Conservation (phyloP, 2,329 filamentous ascomycete genomes). For the Ascochyta rabiei region DNA sequence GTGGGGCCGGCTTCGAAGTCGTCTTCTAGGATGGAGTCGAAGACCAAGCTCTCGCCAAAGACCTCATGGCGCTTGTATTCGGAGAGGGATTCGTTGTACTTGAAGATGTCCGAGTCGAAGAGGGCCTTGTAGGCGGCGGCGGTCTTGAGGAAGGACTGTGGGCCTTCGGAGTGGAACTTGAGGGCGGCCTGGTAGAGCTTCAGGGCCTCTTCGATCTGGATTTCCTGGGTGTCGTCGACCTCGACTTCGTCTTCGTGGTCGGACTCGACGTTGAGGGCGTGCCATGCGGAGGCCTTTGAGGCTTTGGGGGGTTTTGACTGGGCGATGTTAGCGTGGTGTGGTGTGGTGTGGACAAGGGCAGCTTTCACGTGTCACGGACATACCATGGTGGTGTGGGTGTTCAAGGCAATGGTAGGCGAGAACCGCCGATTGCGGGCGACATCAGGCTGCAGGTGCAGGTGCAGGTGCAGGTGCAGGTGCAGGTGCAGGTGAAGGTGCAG, state of each 20-base stretch:
- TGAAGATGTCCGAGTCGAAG: slow-evolving; percentile 92
- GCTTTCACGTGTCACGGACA: slow-evolving; percentile 5
- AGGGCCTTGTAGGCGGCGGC: slow-evolving; percentile 80
- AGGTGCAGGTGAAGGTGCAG: no score
- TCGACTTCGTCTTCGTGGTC: slow-evolving; percentile 91
- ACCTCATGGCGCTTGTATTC: slow-evolving; percentile 77
- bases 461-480: no score
- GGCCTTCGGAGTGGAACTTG: slow-evolving; percentile 88
- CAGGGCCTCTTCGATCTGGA: slow-evolving; percentile 95
- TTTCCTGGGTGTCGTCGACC: slow-evolving; percentile 91
- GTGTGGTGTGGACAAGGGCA: no score
- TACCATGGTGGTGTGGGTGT: slow-evolving; percentile 9
- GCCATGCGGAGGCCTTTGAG: slow-evolving; percentile 62
- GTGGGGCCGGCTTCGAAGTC: slow-evolving; percentile 49
- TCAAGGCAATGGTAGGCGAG: slow-evolving; percentile 1
- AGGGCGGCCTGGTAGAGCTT: slow-evolving; percentile 92
- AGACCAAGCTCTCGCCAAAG: slow-evolving; percentile 53
- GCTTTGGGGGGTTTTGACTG: slow-evolving; percentile 41
- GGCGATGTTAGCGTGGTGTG: slow-evolving; percentile 10
- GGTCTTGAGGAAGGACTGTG: slow-evolving; percentile 75
- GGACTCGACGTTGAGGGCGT: slow-evolving; percentile 90
- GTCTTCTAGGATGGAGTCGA: slow-evolving; percentile 49
- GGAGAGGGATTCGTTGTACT: slow-evolving; percentile 83
- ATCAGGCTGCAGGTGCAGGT: slow-evolving; percentile 1
- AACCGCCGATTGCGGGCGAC: slow-evolving; percentile 1